These are phyloP conservation scores for Strobilomyces echinocephalus DNA, from an alignment of 768 basidiomycete genomes.

Conservation along the genomic window DNA sequence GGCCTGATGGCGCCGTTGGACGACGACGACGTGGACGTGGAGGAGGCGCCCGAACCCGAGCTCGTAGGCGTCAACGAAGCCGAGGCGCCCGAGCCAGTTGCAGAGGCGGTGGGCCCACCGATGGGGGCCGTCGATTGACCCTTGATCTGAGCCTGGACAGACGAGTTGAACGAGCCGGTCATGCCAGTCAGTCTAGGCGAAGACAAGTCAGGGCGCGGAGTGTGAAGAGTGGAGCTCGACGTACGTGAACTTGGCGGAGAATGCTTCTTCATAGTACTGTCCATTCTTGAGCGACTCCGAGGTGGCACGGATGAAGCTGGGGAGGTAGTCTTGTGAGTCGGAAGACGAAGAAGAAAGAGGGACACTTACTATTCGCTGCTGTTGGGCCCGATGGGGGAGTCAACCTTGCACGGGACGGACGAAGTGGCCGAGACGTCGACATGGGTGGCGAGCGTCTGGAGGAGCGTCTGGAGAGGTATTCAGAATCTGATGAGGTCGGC, in stretches of 20 bases:
- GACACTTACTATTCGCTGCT: constrained; percentile 48
- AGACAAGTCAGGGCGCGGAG: not conserved
- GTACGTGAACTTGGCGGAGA: constrained; percentile 76
- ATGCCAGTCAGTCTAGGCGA: constrained; percentile 56
- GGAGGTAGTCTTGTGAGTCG: not conserved
- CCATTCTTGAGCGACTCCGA: constrained; percentile 53
- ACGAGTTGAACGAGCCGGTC: constrained; percentile 62
- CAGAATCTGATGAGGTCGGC: not conserved
- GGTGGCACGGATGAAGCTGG: constrained; percentile 75
- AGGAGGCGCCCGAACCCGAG: not conserved
- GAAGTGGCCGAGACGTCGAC: constrained; percentile 49
- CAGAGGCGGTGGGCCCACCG: constrained; percentile 30
- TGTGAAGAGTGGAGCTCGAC: constrained; percentile 32
- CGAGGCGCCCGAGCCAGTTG: constrained; percentile 4
- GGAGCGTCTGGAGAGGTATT: constrained; percentile 39
- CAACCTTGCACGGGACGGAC: constrained; percentile 48
- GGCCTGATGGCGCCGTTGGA: constrained; percentile 22
- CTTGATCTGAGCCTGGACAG: constrained; percentile 53
- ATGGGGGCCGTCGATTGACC: constrained; percentile 58
- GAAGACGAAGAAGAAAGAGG: not conserved
- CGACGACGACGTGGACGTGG: not conserved
- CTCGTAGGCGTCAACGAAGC: not conserved
- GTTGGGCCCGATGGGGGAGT: constrained; percentile 51
- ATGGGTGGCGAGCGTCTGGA: constrained; percentile 47
- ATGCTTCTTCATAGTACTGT: constrained; percentile 57